phyloP scores from a whole-genome alignment of 352 stramenopile species.

The Lagenidium giganteum region DNA sequence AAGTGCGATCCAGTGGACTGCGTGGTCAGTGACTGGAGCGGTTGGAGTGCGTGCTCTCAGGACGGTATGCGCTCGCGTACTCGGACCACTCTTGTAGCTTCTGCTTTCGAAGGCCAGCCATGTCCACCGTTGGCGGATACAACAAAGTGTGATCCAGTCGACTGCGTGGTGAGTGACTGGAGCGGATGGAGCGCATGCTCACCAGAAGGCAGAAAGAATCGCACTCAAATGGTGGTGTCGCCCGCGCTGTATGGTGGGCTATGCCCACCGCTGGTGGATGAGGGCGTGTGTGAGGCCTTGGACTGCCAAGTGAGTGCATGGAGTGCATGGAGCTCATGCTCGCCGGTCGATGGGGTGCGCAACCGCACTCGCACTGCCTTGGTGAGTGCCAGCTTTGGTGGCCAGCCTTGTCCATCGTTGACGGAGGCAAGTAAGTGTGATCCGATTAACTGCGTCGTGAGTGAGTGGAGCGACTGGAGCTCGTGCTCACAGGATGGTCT shows the following conservation, averaged over 20 bases:
- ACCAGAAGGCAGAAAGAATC: conserved; percentile 29
- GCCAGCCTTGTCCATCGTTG: conserved; percentile 20
- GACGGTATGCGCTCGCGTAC: conserved; percentile 27
- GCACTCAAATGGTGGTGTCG: not conserved
- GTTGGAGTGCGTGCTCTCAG: conserved; percentile 36
- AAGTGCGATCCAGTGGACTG: conserved; percentile 32
- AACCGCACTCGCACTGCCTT: conserved; percentile 22
- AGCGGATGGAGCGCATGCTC: conserved; percentile 30
- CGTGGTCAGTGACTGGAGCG: conserved; percentile 32
- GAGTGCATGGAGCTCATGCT: conserved; percentile 12
- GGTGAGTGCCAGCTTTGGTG: conserved; percentile 27
- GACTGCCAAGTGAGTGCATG: conserved; percentile 6
- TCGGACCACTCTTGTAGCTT: conserved; percentile 22
- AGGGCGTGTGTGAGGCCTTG: conserved; percentile 11
- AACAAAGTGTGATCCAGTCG: conserved; percentile 30
- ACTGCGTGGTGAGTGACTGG: conserved; percentile 39
- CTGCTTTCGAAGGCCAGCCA: conserved; percentile 13
- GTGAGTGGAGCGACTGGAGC: conserved; percentile 40
- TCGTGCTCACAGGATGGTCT: conserved; percentile 29
- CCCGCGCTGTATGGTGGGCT: conserved; percentile 6
- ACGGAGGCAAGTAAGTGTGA: conserved; percentile 29
- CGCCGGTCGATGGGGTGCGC: conserved; percentile 28
- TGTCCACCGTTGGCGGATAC: conserved; percentile 24
- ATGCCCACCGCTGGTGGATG: conserved; percentile 4
- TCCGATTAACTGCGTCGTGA: conserved; percentile 41